phyloP scores from a whole-genome alignment of 768 basidiomycete species.

The Russula foetens region DNA sequence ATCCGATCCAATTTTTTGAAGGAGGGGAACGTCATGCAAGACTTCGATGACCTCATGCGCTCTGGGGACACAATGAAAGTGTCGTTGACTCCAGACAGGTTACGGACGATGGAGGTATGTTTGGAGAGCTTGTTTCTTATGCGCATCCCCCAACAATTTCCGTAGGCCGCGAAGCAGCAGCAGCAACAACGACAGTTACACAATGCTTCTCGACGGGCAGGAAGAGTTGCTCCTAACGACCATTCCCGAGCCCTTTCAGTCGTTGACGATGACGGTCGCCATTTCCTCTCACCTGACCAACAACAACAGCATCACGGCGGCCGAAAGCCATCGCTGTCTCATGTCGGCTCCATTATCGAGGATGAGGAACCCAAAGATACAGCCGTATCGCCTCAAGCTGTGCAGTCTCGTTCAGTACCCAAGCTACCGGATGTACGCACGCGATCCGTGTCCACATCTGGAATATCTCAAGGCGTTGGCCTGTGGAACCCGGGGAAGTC shows the following conservation, averaged over 20 bases:
- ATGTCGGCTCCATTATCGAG: constrained; percentile 51
- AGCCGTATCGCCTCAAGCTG: not conserved
- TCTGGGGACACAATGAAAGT: constrained; percentile 91
- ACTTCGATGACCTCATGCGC: constrained; percentile 91
- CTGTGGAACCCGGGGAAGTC: constrained; percentile 2
- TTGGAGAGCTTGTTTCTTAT: constrained; percentile 26
- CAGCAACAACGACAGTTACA: constrained; percentile 1
- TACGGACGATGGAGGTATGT: constrained; percentile 84
- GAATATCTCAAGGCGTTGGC: constrained; percentile 8
- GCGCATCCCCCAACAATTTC: not conserved
- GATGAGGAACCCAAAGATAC: constrained; percentile 42
- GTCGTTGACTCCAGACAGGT: constrained; percentile 88
- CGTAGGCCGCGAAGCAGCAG: constrained; percentile 2
- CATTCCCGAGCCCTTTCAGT: not conserved
- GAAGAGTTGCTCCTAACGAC: not conserved
- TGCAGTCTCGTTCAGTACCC: not conserved
- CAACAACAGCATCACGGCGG: constrained; percentile 2
- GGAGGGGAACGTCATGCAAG: constrained; percentile 39
- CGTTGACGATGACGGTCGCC: not conserved
- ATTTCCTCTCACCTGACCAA: constrained; percentile 3
- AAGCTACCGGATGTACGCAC: constrained; percentile 9
- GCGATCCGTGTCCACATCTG: constrained; percentile 23
- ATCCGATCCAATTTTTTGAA: constrained; percentile 1
- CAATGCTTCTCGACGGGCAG: not conserved
- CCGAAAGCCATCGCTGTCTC: constrained; percentile 39